Base-by-base conservation (phyloP, 2,329 filamentous ascomycete species). In the Paecilomyces sp. region DNA sequence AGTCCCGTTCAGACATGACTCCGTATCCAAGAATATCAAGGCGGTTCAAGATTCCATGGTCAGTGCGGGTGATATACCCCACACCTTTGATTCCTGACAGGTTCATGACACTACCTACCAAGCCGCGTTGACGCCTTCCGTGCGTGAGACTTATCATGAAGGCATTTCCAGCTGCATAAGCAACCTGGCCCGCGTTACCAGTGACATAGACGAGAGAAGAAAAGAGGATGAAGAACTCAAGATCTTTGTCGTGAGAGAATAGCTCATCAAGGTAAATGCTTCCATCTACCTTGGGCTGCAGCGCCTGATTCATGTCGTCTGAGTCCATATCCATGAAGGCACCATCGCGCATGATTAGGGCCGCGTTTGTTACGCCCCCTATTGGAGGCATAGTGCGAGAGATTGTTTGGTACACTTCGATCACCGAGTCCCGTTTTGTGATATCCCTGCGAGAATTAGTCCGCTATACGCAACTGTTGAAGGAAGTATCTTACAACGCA, bases 151-250 rank as follows among this genome's bases (percentile, higher is more conserved):
- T 66, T 1, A 60, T 61, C 72, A 79, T 77, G 62, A 74, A 80
- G 9, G 64, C 57, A 61, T 77, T 77, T 2, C 71, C 74, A 3
- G 77, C 75, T 1, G 67, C 63, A 56, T 80, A 80, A 24, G 65
- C 69, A 8, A 66, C 62, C 58, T 80, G 78, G 1, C 75, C 76
- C 1, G 58, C 55, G 54, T 74, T 75, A 0, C 78, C 78, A 0
- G 69, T 65, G 0, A 77, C 66, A 3, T 57, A 65, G 4, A 71
- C 61, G 1, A 74, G 60, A 0, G 78, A 80, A 0, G 74, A 76
- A 50, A 79, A 74, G 25, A 77, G 62, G 11, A 81, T 66, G 64
- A 81, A 68, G 52, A 67, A 69, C 25, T 69, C 67, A 3, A 69
- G 59, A 4, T 60, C 13, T 6, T 6, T 41, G 6, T 51, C 18